Evolutionary conservation across 2,329 filamentous ascomycete genomes (phyloP), one percentile per base, ranked within the genome.

Genomic region (Ploettnerulaceae sp.): DNA sequence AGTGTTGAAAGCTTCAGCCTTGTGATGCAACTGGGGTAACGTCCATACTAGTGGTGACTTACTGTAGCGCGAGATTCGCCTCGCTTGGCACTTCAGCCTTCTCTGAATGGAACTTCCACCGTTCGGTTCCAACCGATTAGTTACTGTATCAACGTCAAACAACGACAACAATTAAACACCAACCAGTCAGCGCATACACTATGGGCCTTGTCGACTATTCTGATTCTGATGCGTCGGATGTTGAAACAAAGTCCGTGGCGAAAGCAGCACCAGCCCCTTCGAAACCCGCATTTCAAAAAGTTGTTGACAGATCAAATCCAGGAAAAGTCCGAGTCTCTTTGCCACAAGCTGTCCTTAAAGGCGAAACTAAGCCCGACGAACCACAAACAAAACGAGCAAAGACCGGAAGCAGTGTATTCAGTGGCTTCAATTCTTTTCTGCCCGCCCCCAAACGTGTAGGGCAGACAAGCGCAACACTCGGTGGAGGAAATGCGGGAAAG

Each of bases 241-340:
- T 64, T n/a, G 77, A 81, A 45, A 48, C 56, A 31, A 47, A 49
- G 47, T 59, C 61, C 6, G 55, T 55, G 35, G 45, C 63, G 17
- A 65, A 71, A 58, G 55, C 64, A 39, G 48, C 59, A 39, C 31
- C 55, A 38, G 48, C 62, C 17, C 60, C 66, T 21, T 63, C 70
- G 17, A 77, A 87, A 65, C 76, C 83, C 49, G 69, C 78, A 14
- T 85, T 89, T 62, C 83, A 85, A 61, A 90, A 89, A 66, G 79
- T 93, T 45, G 80, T 95, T 67, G 85, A 93, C 68, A 80, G 84
- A 63, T 77, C 82, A 45, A 89, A 89, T 63, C 81, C 86, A 6
- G 81, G 84, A 67, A 94, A 90, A 68, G 94, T 96, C 66, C 75
- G 83, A 62, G 81, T 96, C 65, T 88, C 77, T 57, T 77, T 96